Conservation (phyloP, 306 rosid genomes). For the Lagenaria siceraria region DNA sequence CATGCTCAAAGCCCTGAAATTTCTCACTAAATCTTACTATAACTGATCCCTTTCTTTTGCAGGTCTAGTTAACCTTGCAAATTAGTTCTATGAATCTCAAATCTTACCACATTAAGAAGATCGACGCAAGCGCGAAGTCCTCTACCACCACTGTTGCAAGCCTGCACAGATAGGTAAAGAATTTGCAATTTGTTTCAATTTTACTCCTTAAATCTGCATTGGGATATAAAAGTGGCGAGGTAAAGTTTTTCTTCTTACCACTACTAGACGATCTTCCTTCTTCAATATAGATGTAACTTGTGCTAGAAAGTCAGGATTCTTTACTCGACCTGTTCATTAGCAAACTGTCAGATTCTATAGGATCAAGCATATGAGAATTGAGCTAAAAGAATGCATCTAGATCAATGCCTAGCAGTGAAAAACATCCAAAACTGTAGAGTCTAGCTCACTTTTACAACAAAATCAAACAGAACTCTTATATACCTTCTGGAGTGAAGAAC, state of each 20-base stretch:
- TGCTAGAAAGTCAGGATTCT: constrained; percentile 26
- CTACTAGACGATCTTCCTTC: constrained; percentile 26
- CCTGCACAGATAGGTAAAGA: constrained; percentile 6
- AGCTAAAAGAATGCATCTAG: neutral
- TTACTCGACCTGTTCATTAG: constrained; percentile 16
- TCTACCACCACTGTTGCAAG: constrained; percentile 44
- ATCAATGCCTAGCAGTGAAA: neutral
- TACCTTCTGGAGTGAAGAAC: constrained; percentile 33
- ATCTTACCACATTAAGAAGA: constrained; percentile 25
- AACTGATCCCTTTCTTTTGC: neutral
- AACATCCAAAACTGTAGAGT: neutral
- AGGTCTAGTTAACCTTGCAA: neutral
- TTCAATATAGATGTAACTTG: constrained; percentile 15
- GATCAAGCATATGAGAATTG: neutral
- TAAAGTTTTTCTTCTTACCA: constrained; percentile 15
- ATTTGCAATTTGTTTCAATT: neutral
- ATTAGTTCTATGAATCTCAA: neutral
- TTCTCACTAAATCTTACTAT: neutral
- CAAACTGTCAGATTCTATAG: neutral
- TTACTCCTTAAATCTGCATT: neutral
- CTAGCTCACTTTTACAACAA: neutral
- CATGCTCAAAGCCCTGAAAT: constrained; percentile 36
- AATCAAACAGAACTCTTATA: neutral
- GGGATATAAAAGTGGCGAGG: neutral
- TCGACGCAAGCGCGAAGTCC: constrained; percentile 26